Base-by-base conservation (phyloP, 1,284 basidiomycete genomes). In the Cronartium quercuum region DNA sequence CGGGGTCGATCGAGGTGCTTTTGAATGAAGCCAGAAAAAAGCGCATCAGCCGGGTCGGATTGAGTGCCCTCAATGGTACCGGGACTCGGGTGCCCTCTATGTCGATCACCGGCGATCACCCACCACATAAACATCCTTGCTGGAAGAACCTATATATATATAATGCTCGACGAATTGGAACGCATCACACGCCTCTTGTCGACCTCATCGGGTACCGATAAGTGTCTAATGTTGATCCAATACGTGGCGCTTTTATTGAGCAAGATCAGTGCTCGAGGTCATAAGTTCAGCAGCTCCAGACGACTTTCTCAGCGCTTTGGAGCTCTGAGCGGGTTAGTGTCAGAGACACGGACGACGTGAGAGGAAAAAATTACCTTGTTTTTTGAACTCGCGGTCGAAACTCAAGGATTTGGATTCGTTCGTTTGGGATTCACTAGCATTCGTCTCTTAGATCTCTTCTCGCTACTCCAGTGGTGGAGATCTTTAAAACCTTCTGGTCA, bases 211-310 rank as follows among this genome's bases (percentile, higher is more conserved):
- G 69, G 69, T 15, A 44, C 69, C 51, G 69, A 73, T 55, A 73
- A 73, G 38, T 73, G 60, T 44, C 65, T 73, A 44, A 73, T 73
- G 69, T 61, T 73, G 10, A 44, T 73, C 21, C 69, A 73, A 61
- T 73, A 73, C 42, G 47, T 37, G 15, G 44, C 69, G 41, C 47
- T 65, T 38, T 37, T 73, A 18, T 35, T 73, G 41, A 63, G 47
- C 9, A 29, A 41, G 37, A n/a, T 73, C 61, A 47, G 12, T 29
- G n/a, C 29, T 38, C 61, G 44, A 63, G 44, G 34, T 10, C 58
- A 61, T 18, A 65, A 65, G 21, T 18, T 51, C 38, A n/a, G 13
- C 24, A 6, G 42, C 10, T 55, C 24, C 35, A 70, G 47, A 42
- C 7, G 38, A 13, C 61, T 73, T 24, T 44, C 38, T 24, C 44